Base-by-base conservation (phyloP, 2,329 filamentous ascomycete species). In the Tolypocladium paradoxum region DNA sequence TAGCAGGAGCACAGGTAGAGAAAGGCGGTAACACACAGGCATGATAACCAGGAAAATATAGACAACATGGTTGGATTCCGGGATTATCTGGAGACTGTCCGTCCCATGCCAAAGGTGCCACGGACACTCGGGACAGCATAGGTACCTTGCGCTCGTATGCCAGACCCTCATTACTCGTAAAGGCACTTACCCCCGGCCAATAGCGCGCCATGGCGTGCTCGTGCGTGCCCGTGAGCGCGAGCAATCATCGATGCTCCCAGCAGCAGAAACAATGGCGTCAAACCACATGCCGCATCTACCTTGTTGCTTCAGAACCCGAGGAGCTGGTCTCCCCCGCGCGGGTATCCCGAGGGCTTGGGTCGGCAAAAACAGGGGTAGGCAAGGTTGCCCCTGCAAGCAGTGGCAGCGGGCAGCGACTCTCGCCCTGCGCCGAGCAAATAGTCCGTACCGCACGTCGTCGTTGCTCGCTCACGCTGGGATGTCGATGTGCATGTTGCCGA, bases 301-400 rank as follows among this genome's bases (percentile, higher is more conserved):
- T 2, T 27, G 40, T 43, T n/a, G n/a, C n/a, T n/a, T n/a, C n/a
- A n/a, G 56, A 57, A 62, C 61, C 65, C 64, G 60, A 61, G 50
- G 58, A 56, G 63, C 57, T 64, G 65, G 65, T 62, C 60, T 61
- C 57, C n/a, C 51, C 8, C 49, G 49, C 49, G 51, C 24, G 43
- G 49, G 48, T 57, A 64, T 61, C 62, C 65, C 65, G 65, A 66
- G 58, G 55, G 60, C 60, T 60, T 64, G 65, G 65, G 63, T 68
- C 65, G 65, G 65, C 58, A 67, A 67, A 61, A 61, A 60, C 56
- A 63, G 61, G 60, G 59, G 60, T 54, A 57, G 59, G 58, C 64
- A 60, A 63, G 64, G 63, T 53, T 58, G 20, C 63, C 63, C 62
- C 57, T 63, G 61, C 12, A 31, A 38, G 53, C 43, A 9, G 48